A percentile compares a stretch with the other conserved stretches of the same genome.
Evolutionary conservation across 2,329 filamentous ascomycete genomes (phyloP).

Genomic region (Dactylellina haptotyla): DNA sequence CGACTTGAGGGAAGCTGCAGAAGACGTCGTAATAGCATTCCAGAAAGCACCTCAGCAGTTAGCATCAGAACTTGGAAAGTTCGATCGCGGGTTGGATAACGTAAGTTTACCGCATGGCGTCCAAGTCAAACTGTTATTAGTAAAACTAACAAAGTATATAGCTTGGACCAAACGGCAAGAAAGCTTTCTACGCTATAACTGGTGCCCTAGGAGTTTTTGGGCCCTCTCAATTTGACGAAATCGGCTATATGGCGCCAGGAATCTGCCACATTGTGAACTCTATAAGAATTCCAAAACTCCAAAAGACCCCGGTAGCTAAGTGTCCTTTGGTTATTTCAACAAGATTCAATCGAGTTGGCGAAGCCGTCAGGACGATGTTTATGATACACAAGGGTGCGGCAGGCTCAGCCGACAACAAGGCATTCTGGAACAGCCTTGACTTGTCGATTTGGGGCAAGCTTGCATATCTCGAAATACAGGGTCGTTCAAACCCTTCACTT

Average conservation of each 20-base stretch:
- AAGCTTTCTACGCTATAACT: background rate
- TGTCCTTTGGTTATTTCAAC: background rate
- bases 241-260: slow-evolving; percentile 4
- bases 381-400: background rate
- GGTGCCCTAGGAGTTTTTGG: background rate
- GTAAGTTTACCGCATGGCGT: background rate
- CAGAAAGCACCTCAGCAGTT: slow-evolving; percentile 1
- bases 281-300: background rate
- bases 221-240: background rate
- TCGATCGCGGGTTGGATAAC: background rate
- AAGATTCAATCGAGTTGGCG: background rate
- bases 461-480: background rate
- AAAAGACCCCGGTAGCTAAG: background rate
- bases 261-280: background rate
- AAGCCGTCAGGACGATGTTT: background rate
- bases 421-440: background rate
- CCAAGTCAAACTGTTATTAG: background rate
- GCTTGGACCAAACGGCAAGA: slow-evolving; percentile 6
- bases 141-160: background rate
- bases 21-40: slow-evolving; percentile 3
- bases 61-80: background rate
- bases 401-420: background rate
- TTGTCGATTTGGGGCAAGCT: background rate
- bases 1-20: slow-evolving; percentile 8
- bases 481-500: background rate